These are phyloP conservation scores for Austroboletus festivus DNA, from an alignment of 768 basidiomycete species.

Conservation along the genomic window DNA sequence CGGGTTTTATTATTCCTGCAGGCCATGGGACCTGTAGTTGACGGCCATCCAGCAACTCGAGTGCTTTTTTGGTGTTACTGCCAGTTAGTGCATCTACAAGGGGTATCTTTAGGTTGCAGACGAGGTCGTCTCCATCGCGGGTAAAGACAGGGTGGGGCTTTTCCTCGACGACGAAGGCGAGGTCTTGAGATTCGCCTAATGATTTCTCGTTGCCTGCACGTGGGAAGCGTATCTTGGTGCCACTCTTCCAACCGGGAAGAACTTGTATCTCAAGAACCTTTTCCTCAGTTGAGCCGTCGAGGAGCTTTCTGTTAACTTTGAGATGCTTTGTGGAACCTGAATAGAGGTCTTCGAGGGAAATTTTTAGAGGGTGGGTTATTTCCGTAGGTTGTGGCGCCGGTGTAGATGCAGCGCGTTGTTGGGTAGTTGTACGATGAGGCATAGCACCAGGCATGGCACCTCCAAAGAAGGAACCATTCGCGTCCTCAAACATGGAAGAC, in stretches of 20 bases:
- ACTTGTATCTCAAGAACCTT: slow-evolving; percentile 80
- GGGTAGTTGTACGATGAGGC: slow-evolving; percentile 42
- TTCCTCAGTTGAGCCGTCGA: slow-evolving; percentile 77
- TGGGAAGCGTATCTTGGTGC: slow-evolving; percentile 90
- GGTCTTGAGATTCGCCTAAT: slow-evolving; percentile 71
- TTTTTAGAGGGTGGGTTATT: slow-evolving; percentile 77
- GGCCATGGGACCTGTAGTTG: slow-evolving; percentile 69
- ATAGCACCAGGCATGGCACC: slow-evolving; percentile 47
- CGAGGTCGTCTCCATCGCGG: slow-evolving; percentile 80
- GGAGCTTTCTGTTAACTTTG: slow-evolving; percentile 73
- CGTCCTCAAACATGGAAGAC: slow-evolving; percentile 36
- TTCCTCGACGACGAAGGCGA: slow-evolving; percentile 98
- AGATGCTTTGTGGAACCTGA: slow-evolving; percentile 83
- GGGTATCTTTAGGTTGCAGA: slow-evolving; percentile 57
- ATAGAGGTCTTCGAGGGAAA: slow-evolving; percentile 85
- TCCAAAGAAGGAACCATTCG: slow-evolving; percentile 41
- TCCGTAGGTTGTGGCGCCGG: slow-evolving; percentile 45
- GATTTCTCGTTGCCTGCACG: slow-evolving; percentile 79
- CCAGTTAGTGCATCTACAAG: slow-evolving; percentile 83
- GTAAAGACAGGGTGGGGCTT: slow-evolving; percentile 78
- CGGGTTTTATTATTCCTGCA: slow-evolving; percentile 67
- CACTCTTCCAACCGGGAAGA: slow-evolving; percentile 92
- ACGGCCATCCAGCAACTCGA: slow-evolving; percentile 79
- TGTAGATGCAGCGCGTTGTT: slow-evolving; percentile 27
- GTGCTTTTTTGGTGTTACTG: slow-evolving; percentile 45